Conservation (phyloP, 2,329 filamentous ascomycete genomes). For the Immersiporthe knoxdaviesiana region DNA sequence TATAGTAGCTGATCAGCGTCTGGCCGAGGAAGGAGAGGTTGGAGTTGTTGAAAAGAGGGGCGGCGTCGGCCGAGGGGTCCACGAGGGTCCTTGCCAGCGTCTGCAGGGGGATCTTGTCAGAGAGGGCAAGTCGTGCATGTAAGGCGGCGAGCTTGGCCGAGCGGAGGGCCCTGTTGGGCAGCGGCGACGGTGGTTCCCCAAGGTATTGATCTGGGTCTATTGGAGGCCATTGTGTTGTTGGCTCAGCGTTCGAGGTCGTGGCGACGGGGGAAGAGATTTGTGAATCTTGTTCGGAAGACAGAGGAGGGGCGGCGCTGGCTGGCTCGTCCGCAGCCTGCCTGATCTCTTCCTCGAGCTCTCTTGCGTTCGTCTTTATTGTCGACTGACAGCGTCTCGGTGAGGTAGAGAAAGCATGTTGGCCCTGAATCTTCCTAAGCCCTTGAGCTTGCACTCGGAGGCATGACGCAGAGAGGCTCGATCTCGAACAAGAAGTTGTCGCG, state of each 20-base stretch:
- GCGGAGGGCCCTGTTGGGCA: conserved; percentile 63
- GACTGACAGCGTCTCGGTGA: conserved; percentile 38
- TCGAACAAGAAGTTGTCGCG: conserved; percentile 23
- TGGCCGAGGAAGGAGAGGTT: conserved; percentile 80
- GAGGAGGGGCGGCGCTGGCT: conserved; percentile 12
- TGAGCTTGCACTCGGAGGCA: conserved; percentile 23
- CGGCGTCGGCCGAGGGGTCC: conserved; percentile 79
- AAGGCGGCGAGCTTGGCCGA: conserved; percentile 93
- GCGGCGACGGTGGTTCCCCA: conserved; percentile 64
- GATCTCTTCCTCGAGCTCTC: conserved; percentile 24
- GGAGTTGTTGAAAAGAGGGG: conserved; percentile 84
- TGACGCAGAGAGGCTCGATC: conserved; percentile 33
- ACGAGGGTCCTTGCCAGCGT: conserved; percentile 86
- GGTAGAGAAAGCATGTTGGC: conserved; percentile 31
- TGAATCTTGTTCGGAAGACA: conserved; percentile 19
- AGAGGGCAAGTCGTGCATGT: conserved; percentile 84
- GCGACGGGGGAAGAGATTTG: conserved; percentile 30
- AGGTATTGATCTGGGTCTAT: conserved; percentile 41
- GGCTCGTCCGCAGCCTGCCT: conserved; percentile 16
- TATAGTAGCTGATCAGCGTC: conserved; percentile 85
- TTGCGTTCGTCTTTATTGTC: conserved; percentile 32
- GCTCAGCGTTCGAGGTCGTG: conserved; percentile 39
- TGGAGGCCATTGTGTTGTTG: conserved; percentile 27
- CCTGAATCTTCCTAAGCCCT: conserved; percentile 13
- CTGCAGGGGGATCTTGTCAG: conserved; percentile 79